Conservation (phyloP, 1,284 basidiomycete species). For the Quambalaria eucalypti region DNA sequence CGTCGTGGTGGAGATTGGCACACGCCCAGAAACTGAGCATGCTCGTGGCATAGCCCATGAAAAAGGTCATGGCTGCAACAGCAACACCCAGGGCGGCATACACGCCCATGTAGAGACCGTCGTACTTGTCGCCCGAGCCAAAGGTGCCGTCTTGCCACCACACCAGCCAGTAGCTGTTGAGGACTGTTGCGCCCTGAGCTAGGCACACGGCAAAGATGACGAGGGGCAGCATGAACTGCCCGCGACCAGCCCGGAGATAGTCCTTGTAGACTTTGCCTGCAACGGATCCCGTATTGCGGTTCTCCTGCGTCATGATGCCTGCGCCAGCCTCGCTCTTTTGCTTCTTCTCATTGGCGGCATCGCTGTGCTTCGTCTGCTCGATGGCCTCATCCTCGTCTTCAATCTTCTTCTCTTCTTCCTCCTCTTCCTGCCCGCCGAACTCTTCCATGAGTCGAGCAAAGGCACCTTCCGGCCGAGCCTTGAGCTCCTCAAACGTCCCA, state of each 20-base stretch:
- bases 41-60: conserved; percentile 57
- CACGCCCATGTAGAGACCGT: conserved; percentile 61
- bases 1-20: conserved; percentile 57
- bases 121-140: conserved; percentile 27
- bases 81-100: conserved; percentile 62
- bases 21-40: conserved; percentile 60
- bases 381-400: conserved; percentile 23
- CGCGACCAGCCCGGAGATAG: conserved; percentile 61
- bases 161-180: conserved; percentile 48
- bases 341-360: conserved; percentile 8
- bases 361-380: conserved; percentile 14
- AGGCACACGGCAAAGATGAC: conserved; percentile 55
- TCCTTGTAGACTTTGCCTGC: conserved; percentile 56
- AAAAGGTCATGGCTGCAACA: conserved; percentile 58
- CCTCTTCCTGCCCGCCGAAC: conserved; percentile 44
- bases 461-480: conserved; percentile 52
- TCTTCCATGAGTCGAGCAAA: conserved; percentile 53
- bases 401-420: conserved; percentile 28
- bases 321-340: conserved; percentile 1
- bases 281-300: conserved; percentile 44
- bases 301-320: conserved; percentile 33
- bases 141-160: conserved; percentile 57
- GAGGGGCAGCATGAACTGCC: conserved; percentile 55
- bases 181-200: conserved; percentile 58
- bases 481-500: conserved; percentile 58